Evolutionary conservation across 2,329 filamentous ascomycete species (phyloP).

Genomic region (Diaporthe caulivora): DNA sequence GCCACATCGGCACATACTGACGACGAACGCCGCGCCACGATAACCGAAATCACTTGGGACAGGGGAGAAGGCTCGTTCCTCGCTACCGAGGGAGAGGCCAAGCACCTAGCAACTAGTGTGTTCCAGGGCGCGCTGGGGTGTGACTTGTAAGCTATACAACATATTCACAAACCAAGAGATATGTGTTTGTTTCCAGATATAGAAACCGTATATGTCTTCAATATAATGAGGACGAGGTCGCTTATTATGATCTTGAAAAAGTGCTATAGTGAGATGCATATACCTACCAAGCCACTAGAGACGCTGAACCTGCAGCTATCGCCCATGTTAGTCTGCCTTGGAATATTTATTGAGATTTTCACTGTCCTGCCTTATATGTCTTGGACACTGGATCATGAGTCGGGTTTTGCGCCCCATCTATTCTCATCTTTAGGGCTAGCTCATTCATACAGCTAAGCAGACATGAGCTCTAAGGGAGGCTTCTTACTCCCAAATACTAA

Average conservation of each 20-base stretch:
- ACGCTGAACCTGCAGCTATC: neutral
- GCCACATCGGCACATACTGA: neutral
- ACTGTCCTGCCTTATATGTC: neutral
- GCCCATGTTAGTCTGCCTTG: neutral
- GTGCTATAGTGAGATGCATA: neutral
- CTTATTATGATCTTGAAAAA: neutral
- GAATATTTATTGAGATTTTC: neutral
- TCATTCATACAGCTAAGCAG: neutral
- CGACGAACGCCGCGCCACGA: neutral
- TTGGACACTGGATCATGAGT: neutral
- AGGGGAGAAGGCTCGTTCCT: slow-evolving; percentile 19
- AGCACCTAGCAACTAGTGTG: neutral
- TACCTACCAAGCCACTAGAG: slow-evolving; percentile 5
- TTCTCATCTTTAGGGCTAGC: slow-evolving; percentile 1
- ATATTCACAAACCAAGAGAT: neutral
- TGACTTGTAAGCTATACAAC: neutral
- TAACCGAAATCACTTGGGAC: slow-evolving; percentile 7
- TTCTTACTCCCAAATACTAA: neutral
- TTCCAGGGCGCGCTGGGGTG: slow-evolving; percentile 5
- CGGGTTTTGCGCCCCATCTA: neutral
- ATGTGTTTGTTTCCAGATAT: neutral
- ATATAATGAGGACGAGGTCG: neutral
- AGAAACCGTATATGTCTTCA: neutral
- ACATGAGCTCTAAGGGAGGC: neutral
- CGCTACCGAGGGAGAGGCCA: neutral